These are phyloP conservation scores for Wickerhamomyces chambardii DNA, from an alignment of 805 yeast species.

Conservation along the genomic window DNA sequence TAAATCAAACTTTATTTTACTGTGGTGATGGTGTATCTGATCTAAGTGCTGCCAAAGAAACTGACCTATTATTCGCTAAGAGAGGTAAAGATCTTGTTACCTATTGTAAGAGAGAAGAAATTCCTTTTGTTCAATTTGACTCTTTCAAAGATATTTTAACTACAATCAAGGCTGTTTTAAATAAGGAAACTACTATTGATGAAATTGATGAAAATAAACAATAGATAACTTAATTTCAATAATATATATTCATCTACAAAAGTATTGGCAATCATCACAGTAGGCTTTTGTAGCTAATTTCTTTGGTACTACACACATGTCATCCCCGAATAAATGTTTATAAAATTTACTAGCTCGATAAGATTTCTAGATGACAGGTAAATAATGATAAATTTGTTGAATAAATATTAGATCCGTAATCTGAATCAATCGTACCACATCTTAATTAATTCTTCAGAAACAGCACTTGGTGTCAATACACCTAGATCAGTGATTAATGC, in stretches of 20 bases:
- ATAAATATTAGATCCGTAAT: too few species aligned
- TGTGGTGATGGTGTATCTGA: constrained; percentile 99
- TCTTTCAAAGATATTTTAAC: constrained; percentile 65
- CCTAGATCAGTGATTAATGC: constrained; percentile 96
- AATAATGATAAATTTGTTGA: too few species aligned
- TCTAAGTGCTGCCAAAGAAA: constrained; percentile 89
- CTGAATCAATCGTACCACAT: constrained; percentile 82
- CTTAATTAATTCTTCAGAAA: constrained; percentile 95
- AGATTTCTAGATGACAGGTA: too few species aligned
- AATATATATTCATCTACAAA: too few species aligned
- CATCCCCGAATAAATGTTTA: too few species aligned
- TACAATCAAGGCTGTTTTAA: constrained; percentile 48
- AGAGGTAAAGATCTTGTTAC: constrained; percentile 84
- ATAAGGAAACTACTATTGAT: constrained; percentile 26
- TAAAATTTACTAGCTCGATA: too few species aligned
- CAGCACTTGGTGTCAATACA: constrained; percentile 95
- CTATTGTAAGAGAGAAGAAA: constrained; percentile 70
- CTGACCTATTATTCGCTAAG: constrained; percentile 89
- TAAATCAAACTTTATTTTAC: constrained; percentile 69
- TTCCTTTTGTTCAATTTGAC: constrained; percentile 80
- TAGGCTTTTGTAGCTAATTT: too few species aligned
- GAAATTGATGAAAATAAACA: constrained; percentile 24
- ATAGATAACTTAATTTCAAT: not conserved
- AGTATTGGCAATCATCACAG: too few species aligned
- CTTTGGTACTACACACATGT: too few species aligned